Evolutionary conservation across 2,329 filamentous ascomycete species (phyloP), one percentile per base, ranked within the genome.

Genomic region (Chrysoporthe austroafricana): DNA sequence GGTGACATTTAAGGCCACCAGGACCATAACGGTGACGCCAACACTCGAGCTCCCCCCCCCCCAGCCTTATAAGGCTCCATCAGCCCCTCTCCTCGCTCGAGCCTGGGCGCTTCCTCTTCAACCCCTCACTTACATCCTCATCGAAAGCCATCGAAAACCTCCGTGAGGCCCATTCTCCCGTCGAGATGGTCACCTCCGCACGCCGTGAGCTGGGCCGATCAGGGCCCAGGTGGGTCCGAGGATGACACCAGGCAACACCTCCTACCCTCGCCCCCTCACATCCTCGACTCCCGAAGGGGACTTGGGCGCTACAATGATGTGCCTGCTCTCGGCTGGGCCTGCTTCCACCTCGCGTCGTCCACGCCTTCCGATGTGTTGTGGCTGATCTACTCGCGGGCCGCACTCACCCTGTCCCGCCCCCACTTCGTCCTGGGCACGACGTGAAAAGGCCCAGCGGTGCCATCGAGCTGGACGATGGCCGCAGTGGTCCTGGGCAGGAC

Each of bases 401-500:
- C 50, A 32, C 50, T 26, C 50, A 11, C 18, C 34, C 18, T 60
- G 36, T 21, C 11, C 36, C 36, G n/a, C 57, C 57, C 13, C 57
- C 42, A 44, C 16, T 16, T 54, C 70, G 73, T 75, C 80, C 79
- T 81, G 76, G 77, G 79, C 74, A 81, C 68, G 79, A 80, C 79
- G 69, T 70, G 74, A 80, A 80, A 79, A 79, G 76, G 77, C 77
- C 74, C 56, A 66, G 9, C 42, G 32, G 16, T 68, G 59, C 63
- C 72, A 32, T 14, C 50, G 32, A 16, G 69, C 54, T 67, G 1
- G 39, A 34, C 34, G 39, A 59, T 68, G 39, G 66, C 71, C 64
- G 69, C 64, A 26, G 26, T 73, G 68, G 76, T 78, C 76, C 76
- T 77, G 70, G 74, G 76, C 73, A 78, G 44, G 77, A 79, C 74